Base-by-base conservation (phyloP, 1,284 basidiomycete genomes). In the Moesziomyces antarcticus region DNA sequence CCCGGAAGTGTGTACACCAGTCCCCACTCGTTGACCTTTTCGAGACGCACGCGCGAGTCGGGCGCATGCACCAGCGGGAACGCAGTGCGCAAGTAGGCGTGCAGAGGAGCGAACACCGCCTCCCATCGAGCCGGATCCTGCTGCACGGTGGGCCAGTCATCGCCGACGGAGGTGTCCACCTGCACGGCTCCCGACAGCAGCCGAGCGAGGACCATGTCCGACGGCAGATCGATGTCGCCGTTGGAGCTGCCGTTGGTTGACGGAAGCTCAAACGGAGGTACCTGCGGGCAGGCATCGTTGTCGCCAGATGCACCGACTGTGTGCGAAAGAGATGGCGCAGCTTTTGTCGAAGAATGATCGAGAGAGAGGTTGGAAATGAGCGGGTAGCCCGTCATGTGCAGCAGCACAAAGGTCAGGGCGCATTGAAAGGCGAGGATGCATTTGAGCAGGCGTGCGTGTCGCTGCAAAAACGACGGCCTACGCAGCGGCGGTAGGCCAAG, bases 1-100 rank as follows among this genome's bases (percentile, higher is more conserved):
- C 91, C 91, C 43, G 86, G 80, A 88, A 90, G 90, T 13, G 87
- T 87, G 75, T 88, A 91, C 1, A 92, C 85, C 18, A 92, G 82
- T 0, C 89, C 91, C 63, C 89, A 89, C 0, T 88, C 88, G 75
- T 90, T 89, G 65, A 92, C 88, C 6, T 56, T 35, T 21, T 81
- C 77, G 25, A 56, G 49, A 16, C 52, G 50, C 42, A 76, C 47
- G 2, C 48, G 65, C 50, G 70, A 66, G 27, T 69, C 58, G 4
- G 40, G 51, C 7, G 56, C 70, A 25, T 78, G 61, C 30, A 70
- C 52, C 16, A 27, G 27, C 0, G 75, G 75, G 27, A 75, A 73
- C 0, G 75, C 48, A 16, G 43, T 37, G 42, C 66, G 50, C 18
- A 78, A 59, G 49, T 78, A 78, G 43, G 56, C 59, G 46, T 68